Evolutionary conservation across 2,329 filamentous ascomycete species (phyloP).

Genomic region (Alternaria arbusti): DNA sequence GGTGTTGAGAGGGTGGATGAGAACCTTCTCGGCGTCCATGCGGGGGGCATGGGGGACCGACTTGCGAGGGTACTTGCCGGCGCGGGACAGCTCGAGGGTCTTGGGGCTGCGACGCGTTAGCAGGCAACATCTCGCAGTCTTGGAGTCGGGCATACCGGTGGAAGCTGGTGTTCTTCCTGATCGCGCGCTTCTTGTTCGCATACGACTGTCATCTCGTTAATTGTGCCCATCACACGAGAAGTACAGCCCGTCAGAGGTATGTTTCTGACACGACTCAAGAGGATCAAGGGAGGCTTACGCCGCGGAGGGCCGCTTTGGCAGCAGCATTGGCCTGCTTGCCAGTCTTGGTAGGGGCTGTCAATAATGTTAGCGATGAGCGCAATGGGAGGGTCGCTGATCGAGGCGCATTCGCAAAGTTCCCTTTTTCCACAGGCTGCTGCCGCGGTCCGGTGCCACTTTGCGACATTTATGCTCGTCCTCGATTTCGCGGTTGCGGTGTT

Average conservation of each 20-base stretch:
- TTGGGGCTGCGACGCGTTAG: conserved; percentile 65
- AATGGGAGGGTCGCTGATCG: conserved; percentile 18
- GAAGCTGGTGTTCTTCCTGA: conserved; percentile 91
- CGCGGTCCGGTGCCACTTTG: conserved; percentile 9
- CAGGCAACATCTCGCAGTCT: background rate
- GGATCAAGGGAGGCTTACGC: conserved; percentile 69
- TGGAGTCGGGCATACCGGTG: conserved; percentile 63
- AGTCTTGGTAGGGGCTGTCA: conserved; percentile 65
- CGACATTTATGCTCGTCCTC: conserved; percentile 13
- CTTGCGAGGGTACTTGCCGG: conserved; percentile 97
- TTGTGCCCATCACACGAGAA: conserved; percentile 48
- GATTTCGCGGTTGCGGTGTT: conserved; percentile 13
- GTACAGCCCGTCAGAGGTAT: conserved; percentile 60
- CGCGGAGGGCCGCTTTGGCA: conserved; percentile 94
- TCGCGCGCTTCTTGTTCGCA: conserved; percentile 89
- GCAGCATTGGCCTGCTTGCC: conserved; percentile 82
- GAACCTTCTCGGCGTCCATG: conserved; percentile 96
- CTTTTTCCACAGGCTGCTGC: conserved; percentile 17
- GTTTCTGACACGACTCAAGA: conserved; percentile 57
- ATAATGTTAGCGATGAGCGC: conserved; percentile 32
- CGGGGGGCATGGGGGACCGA: conserved; percentile 87
- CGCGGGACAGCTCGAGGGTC: conserved; percentile 88
- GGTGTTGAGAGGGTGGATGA: conserved; percentile 97
- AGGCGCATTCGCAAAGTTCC: conserved; percentile 29
- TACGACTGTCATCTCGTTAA: conserved; percentile 63